A percentile compares a stretch with the other conserved stretches of the same genome.
These are phyloP conservation scores for Cucurbita maxima DNA, from an alignment of 306 rosid species.

Conservation along the genomic window DNA sequence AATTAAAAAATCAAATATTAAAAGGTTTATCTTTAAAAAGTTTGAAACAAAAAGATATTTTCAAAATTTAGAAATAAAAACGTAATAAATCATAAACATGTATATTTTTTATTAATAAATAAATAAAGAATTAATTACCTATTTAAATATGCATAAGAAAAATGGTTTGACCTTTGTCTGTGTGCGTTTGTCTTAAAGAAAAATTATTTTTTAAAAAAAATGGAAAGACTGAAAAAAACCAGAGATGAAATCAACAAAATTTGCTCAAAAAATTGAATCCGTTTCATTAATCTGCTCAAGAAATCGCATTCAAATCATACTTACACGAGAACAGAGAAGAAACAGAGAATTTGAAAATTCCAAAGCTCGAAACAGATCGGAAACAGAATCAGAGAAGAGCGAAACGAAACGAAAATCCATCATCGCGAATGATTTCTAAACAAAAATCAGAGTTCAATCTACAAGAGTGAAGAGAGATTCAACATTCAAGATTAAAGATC, in stretches of 20 bases:
- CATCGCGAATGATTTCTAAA: not conserved
- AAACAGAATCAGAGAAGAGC: not conserved
- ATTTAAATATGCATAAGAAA: too few relatives aligned
- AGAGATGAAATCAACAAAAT: not conserved
- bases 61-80: too few relatives aligned
- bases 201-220: too few relatives aligned
- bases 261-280: not conserved
- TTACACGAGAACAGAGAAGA: not conserved
- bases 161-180: too few relatives aligned
- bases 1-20: too few relatives aligned
- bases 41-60: too few relatives aligned
- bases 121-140: too few relatives aligned
- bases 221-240: not conserved
- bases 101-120: too few relatives aligned
- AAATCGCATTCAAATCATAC: not conserved
- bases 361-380: not conserved
- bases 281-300: not conserved
- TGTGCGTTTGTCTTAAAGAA: too few relatives aligned
- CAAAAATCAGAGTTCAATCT: not conserved
- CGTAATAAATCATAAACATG: too few relatives aligned
- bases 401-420: not conserved
- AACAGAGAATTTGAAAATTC: not conserved
- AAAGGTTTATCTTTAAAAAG: too few relatives aligned
- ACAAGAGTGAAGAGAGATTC: not conserved
- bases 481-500: not conserved